Conservation (phyloP, 176 grass and related monocot species). For the Carex pumila region DNA sequence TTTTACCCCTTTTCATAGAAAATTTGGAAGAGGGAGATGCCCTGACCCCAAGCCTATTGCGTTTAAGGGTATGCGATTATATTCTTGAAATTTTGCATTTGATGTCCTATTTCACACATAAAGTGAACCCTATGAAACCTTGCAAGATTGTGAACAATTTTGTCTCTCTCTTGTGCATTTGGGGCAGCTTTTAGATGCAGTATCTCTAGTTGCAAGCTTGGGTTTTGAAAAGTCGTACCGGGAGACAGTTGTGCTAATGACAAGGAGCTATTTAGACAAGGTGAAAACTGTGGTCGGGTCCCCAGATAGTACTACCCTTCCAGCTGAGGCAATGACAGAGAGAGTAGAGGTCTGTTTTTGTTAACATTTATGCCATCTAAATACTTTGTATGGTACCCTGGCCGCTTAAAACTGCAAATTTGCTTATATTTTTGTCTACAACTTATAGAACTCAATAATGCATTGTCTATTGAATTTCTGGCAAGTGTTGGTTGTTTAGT, state of each 20-base stretch:
- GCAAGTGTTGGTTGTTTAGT: not conserved
- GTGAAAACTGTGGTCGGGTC: conserved; percentile 68
- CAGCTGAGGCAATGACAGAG: conserved; percentile 75
- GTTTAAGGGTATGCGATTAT: conserved; percentile 54
- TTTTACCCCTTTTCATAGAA: conserved; percentile 97
- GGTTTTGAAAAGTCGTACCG: conserved; percentile 99
- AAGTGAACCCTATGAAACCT: not conserved
- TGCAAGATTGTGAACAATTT: not conserved
- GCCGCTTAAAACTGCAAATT: not conserved
- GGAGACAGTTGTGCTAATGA: conserved; percentile 98
- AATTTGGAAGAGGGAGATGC: conserved; percentile 97
- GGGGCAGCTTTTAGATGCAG: conserved; percentile 77
- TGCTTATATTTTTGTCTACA: not conserved
- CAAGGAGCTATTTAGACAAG: conserved; percentile 99
- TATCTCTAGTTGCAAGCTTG: conserved; percentile 92
- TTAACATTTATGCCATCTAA: not conserved
- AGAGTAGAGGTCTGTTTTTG: conserved; percentile 59
- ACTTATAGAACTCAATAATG: not conserved
- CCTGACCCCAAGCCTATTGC: conserved; percentile 78
- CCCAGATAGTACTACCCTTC: conserved; percentile 56
- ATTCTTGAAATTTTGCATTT: conserved; percentile 28
- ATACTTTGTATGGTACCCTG: not conserved
- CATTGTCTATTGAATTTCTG: not conserved
- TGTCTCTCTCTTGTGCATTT: not conserved
- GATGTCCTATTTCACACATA: conserved; percentile 7